Evolutionary conservation across 1,284 basidiomycete species (phyloP).

Genomic region (Cutaneotrichosporon cavernicola): DNA sequence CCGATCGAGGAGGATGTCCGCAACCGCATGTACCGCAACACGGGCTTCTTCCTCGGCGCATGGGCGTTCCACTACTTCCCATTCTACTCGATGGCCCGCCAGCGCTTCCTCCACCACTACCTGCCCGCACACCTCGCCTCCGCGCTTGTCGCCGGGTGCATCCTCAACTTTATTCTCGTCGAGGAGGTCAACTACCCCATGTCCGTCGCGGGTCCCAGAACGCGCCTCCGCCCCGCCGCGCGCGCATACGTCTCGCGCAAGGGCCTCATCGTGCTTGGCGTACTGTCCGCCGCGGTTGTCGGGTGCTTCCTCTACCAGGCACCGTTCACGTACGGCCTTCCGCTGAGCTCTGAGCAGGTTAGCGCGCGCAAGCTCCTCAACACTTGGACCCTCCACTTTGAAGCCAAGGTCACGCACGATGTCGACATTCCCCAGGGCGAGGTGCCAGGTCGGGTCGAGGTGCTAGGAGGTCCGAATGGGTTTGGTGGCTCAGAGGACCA

Average conservation of each 20-base stretch:
- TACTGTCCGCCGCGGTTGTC: conserved; percentile 62
- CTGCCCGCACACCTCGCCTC: conserved; percentile 91
- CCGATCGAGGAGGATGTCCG: conserved; percentile 86
- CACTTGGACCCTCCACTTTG: conserved; percentile 52
- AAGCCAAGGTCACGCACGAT: conserved; percentile 35
- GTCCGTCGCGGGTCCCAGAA: conserved; percentile 64
- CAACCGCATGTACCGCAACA: conserved; percentile 89
- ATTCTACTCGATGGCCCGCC: conserved; percentile 97
- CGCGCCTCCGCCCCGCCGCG: conserved; percentile 61
- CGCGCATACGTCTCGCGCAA: conserved; percentile 67
- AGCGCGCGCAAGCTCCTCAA: conserved; percentile 49
- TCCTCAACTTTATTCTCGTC: conserved; percentile 86
- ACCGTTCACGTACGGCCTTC: conserved; percentile 86
- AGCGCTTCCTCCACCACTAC: conserved; percentile 97
- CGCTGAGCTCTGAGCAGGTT: conserved; percentile 75
- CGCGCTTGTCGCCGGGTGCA: conserved; percentile 83
- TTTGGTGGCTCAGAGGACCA: background rate
- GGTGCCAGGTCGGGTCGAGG: no score
- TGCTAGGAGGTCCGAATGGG: background rate
- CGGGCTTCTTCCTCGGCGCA: conserved; percentile 89
- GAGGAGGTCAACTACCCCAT: conserved; percentile 93
- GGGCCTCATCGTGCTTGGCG: conserved; percentile 58
- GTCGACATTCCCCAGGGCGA: background rate
- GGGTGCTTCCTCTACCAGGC: conserved; percentile 71
- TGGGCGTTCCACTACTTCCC: conserved; percentile 97